Conservation (phyloP, 2,329 filamentous ascomycete genomes). For the Bimuria novae-zelandiae region DNA sequence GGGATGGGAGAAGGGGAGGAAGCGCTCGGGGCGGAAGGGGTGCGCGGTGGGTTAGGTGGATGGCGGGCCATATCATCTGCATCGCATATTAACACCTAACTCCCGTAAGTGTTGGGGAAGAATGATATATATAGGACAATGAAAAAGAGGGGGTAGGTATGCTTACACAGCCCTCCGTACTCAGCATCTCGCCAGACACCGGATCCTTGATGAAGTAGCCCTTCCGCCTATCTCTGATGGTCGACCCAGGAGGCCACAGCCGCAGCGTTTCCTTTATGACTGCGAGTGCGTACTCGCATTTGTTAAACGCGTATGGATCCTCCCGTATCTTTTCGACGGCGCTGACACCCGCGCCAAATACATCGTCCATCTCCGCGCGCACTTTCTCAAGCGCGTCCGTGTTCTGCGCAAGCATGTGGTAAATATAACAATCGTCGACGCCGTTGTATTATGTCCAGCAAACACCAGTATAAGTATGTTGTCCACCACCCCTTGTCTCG, state of each 20-base stretch:
- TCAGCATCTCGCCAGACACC: constrained; percentile 25
- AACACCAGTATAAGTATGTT: constrained; percentile 27
- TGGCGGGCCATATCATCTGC: constrained; percentile 13
- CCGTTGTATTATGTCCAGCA: constrained; percentile 29
- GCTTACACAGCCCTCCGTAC: constrained; percentile 19
- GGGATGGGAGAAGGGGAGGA: constrained; percentile 20
- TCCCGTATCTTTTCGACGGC: constrained; percentile 22
- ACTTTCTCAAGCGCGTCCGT: constrained; percentile 23
- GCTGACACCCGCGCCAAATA: constrained; percentile 28
- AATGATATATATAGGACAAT: too few species aligned
- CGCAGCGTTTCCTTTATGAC: constrained; percentile 41
- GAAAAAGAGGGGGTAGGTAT: constrained; percentile 13
- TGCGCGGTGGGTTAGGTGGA: constrained; percentile 16
- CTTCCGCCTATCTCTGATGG: constrained; percentile 19
- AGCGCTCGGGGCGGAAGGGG: constrained; percentile 30
- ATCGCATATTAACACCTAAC: too few species aligned
- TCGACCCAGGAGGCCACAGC: constrained; percentile 39
- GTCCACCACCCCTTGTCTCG: constrained; percentile 26
- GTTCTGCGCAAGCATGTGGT: constrained; percentile 28
- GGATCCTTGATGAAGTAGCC: constrained; percentile 23
- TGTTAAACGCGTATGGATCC: constrained; percentile 34
- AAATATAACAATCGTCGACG: constrained; percentile 37
- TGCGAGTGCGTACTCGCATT: constrained; percentile 36
- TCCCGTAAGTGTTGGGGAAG: too few species aligned
- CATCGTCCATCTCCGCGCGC: constrained; percentile 33